Evolutionary conservation across 495 filamentous ascomycete species (phyloP), one percentile per base, ranked within the genome.

Genomic region (Podospora tetraspora): DNA sequence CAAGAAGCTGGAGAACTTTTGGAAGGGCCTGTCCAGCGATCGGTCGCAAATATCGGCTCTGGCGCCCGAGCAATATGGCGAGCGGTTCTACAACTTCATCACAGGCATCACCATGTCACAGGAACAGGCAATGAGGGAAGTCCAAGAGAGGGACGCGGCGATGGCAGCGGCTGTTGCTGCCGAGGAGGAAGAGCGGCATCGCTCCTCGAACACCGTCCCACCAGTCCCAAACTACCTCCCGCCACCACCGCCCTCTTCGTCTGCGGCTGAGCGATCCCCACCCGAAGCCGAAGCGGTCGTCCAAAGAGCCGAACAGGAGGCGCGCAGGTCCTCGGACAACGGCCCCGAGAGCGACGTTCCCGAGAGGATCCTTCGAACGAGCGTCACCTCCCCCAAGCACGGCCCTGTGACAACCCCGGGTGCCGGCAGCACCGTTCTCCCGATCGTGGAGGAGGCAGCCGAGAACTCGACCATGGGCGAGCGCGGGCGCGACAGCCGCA

Each of bases 11-110:
- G 94, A 97, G 78, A 86, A 96, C 77, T 94, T 97, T 78, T 91
- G 92, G 89, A 97, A 98, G 79, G 94, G 96, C 32, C 82, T 97
- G 58, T 91, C 89, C 9, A 83, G 88, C 72, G 87, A 92, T 74
- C 89, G 92, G 70, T 85, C 84, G 25, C 89, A 96, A 70, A 97
- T 99, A 57, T 97, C 94, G 3, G 92, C 96, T 1, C 89, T 97
- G n/a, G 91, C 94, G 0, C 93, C 95, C 0, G 88, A 94, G 58
- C 84, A 89, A 27, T 99, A 99, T 68, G 96, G 96, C 16, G 92
- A 98, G 58, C 90, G 95, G 2, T 99, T 99, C 76, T 85, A 96
- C 72, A 89, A 90, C 66, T 99, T 99, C 78, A 97, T 99, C 73
- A 87, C 87, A 19, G 88, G 90, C 58, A 90, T 96, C 73, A 97